Percentiles rank a stretch among this genome's conserved stretches.
These are phyloP conservation scores for Xenoacremonium recifei DNA, from an alignment of 2,329 filamentous ascomycete species.

Conservation along the genomic window DNA sequence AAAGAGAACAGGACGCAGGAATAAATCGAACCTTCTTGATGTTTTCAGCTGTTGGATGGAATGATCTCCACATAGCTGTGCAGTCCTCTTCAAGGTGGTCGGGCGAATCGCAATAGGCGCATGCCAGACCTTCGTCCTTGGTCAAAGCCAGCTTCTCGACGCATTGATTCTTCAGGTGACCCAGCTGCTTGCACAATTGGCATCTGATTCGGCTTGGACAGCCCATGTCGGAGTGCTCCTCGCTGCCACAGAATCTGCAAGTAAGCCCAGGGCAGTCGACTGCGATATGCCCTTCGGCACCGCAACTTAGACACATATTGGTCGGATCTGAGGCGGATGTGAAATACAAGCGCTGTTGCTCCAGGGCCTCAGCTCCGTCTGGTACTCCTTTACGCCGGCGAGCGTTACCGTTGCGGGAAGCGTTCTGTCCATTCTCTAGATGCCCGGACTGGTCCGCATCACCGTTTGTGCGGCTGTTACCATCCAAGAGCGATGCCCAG, in stretches of 20 bases:
- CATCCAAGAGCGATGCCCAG: slow-evolving; percentile 1
- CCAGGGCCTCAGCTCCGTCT: slow-evolving; percentile 31
- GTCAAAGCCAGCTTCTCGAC: slow-evolving; percentile 52
- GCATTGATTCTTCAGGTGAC: slow-evolving; percentile 54
- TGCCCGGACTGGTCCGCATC: neutral
- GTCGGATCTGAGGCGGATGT: slow-evolving; percentile 44
- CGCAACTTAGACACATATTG: slow-evolving; percentile 52
- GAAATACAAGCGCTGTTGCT: slow-evolving; percentile 49
- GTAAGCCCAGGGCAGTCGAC: slow-evolving; percentile 41
- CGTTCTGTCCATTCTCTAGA: neutral
- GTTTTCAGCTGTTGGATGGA: slow-evolving; percentile 37
- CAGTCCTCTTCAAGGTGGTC: slow-evolving; percentile 62
- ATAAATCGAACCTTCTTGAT: slow-evolving; percentile 50
- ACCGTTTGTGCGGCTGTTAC: slow-evolving; percentile 10
- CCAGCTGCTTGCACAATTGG: slow-evolving; percentile 60
- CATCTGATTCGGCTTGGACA: slow-evolving; percentile 55
- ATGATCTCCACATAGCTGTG: slow-evolving; percentile 59
- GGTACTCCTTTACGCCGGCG: slow-evolving; percentile 22
- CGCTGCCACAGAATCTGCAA: slow-evolving; percentile 49
- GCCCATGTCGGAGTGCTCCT: slow-evolving; percentile 45
- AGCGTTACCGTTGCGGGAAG: slow-evolving; percentile 5
- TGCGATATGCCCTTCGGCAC: slow-evolving; percentile 45
- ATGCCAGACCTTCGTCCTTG: slow-evolving; percentile 54
- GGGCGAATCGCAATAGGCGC: slow-evolving; percentile 56
- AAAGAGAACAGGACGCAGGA: slow-evolving; percentile 54